Percentiles rank a stretch among this genome's conserved stretches.
phyloP scores from a whole-genome alignment of 495 filamentous ascomycete species.

The Trichoderma asperelloides region DNA sequence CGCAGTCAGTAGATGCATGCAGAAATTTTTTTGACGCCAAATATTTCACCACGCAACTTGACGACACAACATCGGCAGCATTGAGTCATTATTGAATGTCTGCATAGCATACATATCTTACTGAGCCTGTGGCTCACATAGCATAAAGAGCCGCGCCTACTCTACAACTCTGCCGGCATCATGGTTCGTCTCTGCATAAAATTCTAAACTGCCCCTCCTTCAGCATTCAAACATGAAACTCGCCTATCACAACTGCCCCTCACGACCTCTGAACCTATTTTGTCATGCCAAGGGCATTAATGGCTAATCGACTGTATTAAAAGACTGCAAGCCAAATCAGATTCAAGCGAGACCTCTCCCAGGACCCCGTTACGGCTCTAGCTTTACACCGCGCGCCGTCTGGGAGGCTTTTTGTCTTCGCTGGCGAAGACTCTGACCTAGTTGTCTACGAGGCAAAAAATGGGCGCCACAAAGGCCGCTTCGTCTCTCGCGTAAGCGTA shows the following conservation, averaged over 20 bases:
- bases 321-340: background rate
- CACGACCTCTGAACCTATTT: background rate
- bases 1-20: background rate
- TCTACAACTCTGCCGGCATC: background rate
- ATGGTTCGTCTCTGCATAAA: constrained; percentile 4
- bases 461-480: constrained; percentile 11
- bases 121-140: background rate
- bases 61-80: background rate
- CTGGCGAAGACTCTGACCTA: constrained; percentile 68
- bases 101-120: background rate
- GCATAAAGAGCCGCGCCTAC: background rate
- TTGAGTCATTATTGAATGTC: background rate
- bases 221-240: background rate
- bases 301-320: constrained; percentile 12
- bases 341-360: constrained; percentile 27
- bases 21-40: constrained; percentile 1
- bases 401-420: constrained; percentile 43
- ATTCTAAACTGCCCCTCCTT: constrained; percentile 2
- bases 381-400: constrained; percentile 28
- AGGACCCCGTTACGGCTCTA: constrained; percentile 51
- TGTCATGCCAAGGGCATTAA: background rate
- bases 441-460: constrained; percentile 44
- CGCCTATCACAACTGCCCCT: background rate
- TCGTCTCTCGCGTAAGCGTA: constrained; percentile 35
- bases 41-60: background rate